A percentile compares a stretch with the other conserved stretches of the same genome.
Evolutionary conservation across 208 protist species (phyloP).

Genomic region (Crithidia bombi): DNA sequence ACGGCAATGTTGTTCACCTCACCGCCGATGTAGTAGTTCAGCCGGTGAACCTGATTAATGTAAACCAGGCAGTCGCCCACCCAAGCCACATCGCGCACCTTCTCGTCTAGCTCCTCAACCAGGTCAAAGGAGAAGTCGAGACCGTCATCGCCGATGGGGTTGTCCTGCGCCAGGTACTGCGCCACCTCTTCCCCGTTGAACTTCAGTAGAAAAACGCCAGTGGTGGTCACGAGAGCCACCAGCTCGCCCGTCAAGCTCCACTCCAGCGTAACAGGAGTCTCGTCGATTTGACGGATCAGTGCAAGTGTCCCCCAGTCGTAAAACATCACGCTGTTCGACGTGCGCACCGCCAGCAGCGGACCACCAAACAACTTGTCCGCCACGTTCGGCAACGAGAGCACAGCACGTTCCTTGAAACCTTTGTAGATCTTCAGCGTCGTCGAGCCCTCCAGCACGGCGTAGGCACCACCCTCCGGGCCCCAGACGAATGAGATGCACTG

Average conservation of each 20-base stretch:
- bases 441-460: conserved; percentile 92
- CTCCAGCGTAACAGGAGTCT: conserved; percentile 82
- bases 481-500: conserved; percentile 96
- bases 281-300: conserved; percentile 96
- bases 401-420: conserved; percentile 95
- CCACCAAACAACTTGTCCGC: conserved; percentile 89
- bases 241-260: conserved; percentile 95
- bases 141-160: conserved; percentile 86
- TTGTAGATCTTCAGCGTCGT: conserved; percentile 93
- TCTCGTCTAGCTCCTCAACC: conserved; percentile 93
- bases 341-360: conserved; percentile 91
- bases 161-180: conserved; percentile 68
- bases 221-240: conserved; percentile 89
- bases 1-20: conserved; percentile 94
- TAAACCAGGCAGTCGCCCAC: conserved; percentile 98
- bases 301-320: conserved; percentile 97
- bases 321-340: conserved; percentile 86
- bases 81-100: conserved; percentile 93
- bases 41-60: conserved; percentile 90
- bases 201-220: conserved; percentile 94
- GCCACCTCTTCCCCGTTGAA: conserved; percentile 92
- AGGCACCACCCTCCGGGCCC: conserved; percentile 88
- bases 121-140: conserved; percentile 97
- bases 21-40: conserved; percentile 98
- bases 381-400: conserved; percentile 63